Base-by-base conservation (phyloP, 1,284 basidiomycete genomes). In the Erythrobasidium hasegawianum region DNA sequence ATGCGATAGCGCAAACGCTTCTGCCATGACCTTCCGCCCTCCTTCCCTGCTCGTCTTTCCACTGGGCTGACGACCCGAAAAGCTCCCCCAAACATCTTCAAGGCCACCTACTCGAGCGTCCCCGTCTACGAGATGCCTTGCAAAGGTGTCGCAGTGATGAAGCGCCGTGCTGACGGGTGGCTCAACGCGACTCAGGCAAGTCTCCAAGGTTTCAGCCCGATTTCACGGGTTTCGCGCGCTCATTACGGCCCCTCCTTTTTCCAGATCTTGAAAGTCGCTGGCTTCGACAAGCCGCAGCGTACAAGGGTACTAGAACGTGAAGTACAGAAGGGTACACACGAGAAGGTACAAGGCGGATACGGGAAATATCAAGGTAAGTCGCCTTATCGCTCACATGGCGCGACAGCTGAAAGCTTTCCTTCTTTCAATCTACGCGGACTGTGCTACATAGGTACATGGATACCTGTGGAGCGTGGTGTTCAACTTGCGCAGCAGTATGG, bases 281-380 rank as follows among this genome's bases (percentile, higher is more conserved):
- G 95, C 10, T 97, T 98, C 73, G 96, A 99, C 81, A 99, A 99
- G 78, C 96, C 96, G 0, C 96, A 98, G 77, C 83, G 96, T 56
- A 98, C 96, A 64, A 86, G 96, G 67, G 94, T 99, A 13, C 83
- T 98, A 55, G 96, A 99, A 78, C 86, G 96, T 71, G 96, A 99
- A 80, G 87, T 99, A 1, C 96, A 99, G 78, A 97, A 97, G 79
- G 96, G 94, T 26, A 89, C 92, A 72, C 96, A 99, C 78, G 96
- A 98, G 79, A 99, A 99, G 78, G 93, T 99, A 0, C 96, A 99
- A 78, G 96, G 96, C 39, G 96, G 96, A 0, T 99, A 98, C 78
- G 96, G 96, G 72, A 99, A 98, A 80, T 98, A 97, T 78, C 96
- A 99, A 83, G 96, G 94, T 94, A 69, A 70, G 85, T 77, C 24